Evolutionary conservation across 805 yeast genomes (phyloP).

Genomic region (Kregervanrija pseudodelftensis): DNA sequence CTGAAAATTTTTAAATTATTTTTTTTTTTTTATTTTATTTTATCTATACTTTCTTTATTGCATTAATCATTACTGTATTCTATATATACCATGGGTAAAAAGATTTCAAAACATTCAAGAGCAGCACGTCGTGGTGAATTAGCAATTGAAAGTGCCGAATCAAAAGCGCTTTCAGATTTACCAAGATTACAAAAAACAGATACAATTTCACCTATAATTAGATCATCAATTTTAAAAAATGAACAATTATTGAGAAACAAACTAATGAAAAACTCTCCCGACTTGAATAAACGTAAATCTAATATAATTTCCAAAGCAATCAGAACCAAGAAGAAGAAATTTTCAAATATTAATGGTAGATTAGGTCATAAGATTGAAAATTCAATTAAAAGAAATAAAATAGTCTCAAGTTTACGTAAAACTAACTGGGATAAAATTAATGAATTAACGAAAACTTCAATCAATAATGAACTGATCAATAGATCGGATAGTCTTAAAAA

Average conservation of each 20-base stretch:
- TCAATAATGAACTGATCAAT: conserved; percentile 9
- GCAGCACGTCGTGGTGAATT: conserved; percentile 68
- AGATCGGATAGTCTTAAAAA: conserved; percentile 14
- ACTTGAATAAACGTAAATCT: conserved; percentile 18
- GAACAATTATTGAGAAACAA: conserved; percentile 55
- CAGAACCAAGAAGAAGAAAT: conserved; percentile 11
- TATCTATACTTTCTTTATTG: too few species aligned
- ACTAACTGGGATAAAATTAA: conserved; percentile 70
- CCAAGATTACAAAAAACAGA: conserved; percentile 59
- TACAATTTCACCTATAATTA: conserved; percentile 53
- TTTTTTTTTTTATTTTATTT: background rate
- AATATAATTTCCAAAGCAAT: conserved; percentile 22
- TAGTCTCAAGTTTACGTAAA: conserved; percentile 55
- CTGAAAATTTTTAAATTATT: background rate
- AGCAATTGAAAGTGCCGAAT: conserved; percentile 26
- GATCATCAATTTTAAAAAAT: conserved; percentile 54
- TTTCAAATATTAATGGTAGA: conserved; percentile 13
- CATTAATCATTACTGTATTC: background rate
- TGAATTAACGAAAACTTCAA: conserved; percentile 32
- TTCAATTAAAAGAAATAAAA: conserved; percentile 57
- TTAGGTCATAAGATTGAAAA: conserved; percentile 46
- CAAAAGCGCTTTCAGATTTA: conserved; percentile 40
- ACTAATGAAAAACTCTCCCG: conserved; percentile 31
- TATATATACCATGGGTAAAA: conserved; percentile 18
- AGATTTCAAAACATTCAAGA: conserved; percentile 60